These are phyloP conservation scores for Emergomyces africanus DNA, from an alignment of 2,329 filamentous ascomycete genomes.

Conservation along the genomic window DNA sequence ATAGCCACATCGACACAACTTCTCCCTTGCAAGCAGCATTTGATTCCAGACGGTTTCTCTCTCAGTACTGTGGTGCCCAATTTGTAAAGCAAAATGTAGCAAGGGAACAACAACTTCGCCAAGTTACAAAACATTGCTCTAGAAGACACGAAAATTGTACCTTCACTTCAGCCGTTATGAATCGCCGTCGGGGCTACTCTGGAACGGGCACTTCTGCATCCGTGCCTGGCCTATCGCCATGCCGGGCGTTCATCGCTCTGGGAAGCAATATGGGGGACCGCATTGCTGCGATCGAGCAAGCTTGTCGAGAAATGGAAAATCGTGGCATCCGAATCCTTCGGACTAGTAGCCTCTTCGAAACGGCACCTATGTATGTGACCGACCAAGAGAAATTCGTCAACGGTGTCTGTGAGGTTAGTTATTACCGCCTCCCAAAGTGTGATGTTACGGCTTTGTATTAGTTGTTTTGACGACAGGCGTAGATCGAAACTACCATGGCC, in stretches of 20 bases:
- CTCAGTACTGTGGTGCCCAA: background rate
- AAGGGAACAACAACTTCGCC: background rate
- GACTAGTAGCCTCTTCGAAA: conserved; percentile 89
- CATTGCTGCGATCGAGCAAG: conserved; percentile 70
- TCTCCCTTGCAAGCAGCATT: background rate
- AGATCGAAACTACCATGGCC: conserved; percentile 69
- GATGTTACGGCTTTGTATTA: background rate
- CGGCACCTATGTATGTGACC: conserved; percentile 88
- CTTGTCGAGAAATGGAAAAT: conserved; percentile 63
- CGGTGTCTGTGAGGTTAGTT: conserved; percentile 74
- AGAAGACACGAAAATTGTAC: background rate
- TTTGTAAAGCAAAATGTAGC: background rate
- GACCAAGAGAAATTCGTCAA: conserved; percentile 86
- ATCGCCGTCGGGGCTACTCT: conserved; percentile 4
- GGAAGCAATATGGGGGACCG: conserved; percentile 89
- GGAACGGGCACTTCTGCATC: background rate
- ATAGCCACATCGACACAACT: background rate
- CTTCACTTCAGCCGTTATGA: background rate
- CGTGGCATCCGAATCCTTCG: conserved; percentile 59
- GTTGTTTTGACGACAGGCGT: background rate
- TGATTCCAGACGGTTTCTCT: background rate
- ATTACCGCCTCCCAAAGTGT: background rate
- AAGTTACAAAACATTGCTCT: background rate
- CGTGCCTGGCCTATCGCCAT: background rate
- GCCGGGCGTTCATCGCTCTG: conserved; percentile 63